These are phyloP conservation scores for Pleurotus citrinopileatus DNA, from an alignment of 768 basidiomycete genomes.

Conservation along the genomic window DNA sequence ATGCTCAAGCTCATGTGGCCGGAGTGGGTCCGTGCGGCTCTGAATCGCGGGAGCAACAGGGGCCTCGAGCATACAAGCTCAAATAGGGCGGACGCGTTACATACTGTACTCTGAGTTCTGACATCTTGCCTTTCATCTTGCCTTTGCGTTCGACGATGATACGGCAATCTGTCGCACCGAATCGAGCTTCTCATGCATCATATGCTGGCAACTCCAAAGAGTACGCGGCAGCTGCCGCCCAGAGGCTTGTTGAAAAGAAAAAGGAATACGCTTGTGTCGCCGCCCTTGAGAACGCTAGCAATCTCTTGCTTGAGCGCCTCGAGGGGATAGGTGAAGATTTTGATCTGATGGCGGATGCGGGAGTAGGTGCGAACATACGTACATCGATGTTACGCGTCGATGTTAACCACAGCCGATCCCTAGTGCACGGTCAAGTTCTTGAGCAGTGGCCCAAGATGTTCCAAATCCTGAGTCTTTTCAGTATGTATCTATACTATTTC, in stretches of 20 bases:
- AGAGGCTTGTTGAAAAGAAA: conserved; percentile 72
- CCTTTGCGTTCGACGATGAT: too few species aligned
- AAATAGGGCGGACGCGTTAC: too few species aligned
- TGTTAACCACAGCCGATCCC: conserved; percentile 10
- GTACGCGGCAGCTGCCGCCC: conserved; percentile 44
- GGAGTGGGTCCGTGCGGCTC: not conserved
- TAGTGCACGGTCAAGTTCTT: conserved; percentile 75
- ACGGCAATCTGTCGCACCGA: conserved; percentile 55
- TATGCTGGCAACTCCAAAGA: conserved; percentile 31
- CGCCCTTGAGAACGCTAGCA: conserved; percentile 64
- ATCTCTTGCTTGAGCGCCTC: conserved; percentile 63
- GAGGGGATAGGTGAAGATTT: conserved; percentile 70
- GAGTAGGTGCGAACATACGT: conserved; percentile 62
- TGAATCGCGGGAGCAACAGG: not conserved
- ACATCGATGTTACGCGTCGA: too few species aligned
- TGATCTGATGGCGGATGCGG: conserved; percentile 76
- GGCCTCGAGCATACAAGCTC: not conserved
- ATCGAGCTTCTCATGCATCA: conserved; percentile 47
- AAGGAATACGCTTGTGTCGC: conserved; percentile 77
- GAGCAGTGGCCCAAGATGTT: conserved; percentile 87
- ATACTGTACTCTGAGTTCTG: too few species aligned
- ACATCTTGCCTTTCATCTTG: too few species aligned
- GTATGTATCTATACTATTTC: conserved; percentile 37
- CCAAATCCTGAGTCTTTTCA: conserved; percentile 63
- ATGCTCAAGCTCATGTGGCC: not conserved